A percentile compares a stretch with the other conserved stretches of the same genome.
phyloP scores from a whole-genome alignment of 257 asterid genomes.

The Petrea volubilis region DNA sequence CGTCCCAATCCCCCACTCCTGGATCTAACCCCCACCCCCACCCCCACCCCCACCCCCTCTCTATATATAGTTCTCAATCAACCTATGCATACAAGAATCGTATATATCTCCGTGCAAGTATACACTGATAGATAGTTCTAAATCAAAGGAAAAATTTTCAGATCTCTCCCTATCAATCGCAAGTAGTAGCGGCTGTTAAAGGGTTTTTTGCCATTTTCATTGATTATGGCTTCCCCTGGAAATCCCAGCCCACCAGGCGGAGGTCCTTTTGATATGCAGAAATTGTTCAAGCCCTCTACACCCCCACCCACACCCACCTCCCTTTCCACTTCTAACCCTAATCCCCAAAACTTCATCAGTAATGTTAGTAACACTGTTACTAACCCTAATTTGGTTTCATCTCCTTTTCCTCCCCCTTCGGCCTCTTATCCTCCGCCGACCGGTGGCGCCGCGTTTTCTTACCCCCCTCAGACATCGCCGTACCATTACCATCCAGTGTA shows the following conservation, averaged over 20 bases:
- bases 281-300: conserved; percentile 52
- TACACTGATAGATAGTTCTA: background rate
- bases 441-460: conserved; percentile 34
- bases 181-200: background rate
- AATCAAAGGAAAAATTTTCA: background rate
- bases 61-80: background rate
- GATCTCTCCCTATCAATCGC: background rate
- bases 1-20: no score
- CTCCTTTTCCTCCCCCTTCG: conserved; percentile 50
- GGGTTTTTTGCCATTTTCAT: background rate
- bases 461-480: conserved; percentile 42
- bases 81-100: background rate
- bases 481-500: conserved; percentile 42
- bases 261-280: conserved; percentile 56
- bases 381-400: conserved; percentile 41
- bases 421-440: conserved; percentile 71
- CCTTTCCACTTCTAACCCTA: conserved; percentile 31
- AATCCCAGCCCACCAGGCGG: conserved; percentile 60
- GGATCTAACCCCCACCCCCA: background rate
- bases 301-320: conserved; percentile 32
- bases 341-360: conserved; percentile 42
- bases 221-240: conserved; percentile 60
- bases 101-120: background rate
- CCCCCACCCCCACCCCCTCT: background rate
- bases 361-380: background rate